These are phyloP conservation scores for Thymus quinquecostatus DNA, from an alignment of 257 asterid genomes.

Conservation along the genomic window DNA sequence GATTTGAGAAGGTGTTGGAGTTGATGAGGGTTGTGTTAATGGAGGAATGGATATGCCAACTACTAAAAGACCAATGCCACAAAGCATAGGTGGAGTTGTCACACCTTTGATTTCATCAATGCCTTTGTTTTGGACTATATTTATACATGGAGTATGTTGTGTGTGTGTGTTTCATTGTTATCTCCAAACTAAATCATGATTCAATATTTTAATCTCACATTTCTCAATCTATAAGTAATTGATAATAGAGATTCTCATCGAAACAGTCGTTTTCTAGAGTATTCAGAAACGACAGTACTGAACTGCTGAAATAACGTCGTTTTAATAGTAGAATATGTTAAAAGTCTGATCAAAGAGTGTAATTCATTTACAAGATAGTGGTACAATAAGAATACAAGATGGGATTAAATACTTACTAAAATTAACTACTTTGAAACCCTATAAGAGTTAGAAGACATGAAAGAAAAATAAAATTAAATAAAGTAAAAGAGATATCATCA, in stretches of 20 bases:
- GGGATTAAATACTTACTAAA: not conserved
- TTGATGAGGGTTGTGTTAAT: constrained; percentile 25
- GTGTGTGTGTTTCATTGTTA: constrained; percentile 28
- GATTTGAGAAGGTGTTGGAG: not conserved
- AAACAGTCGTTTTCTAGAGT: too few relatives aligned
- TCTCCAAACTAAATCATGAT: constrained; percentile 25
- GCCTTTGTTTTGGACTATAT: constrained; percentile 42
- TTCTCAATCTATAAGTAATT: not conserved
- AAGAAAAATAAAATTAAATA: not conserved
- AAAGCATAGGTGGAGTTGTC: constrained; percentile 41
- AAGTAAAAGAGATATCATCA: not conserved
- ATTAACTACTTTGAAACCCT: not conserved
- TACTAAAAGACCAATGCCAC: constrained; percentile 32
- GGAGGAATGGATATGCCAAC: constrained; percentile 43
- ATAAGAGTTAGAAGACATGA: constrained; percentile 18
- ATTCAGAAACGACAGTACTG: too few relatives aligned
- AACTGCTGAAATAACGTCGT: too few relatives aligned
- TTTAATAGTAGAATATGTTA: too few relatives aligned
- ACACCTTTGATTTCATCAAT: constrained; percentile 40
- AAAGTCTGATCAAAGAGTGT: too few relatives aligned
- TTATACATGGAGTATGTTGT: not conserved
- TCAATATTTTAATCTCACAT: constrained; percentile 2
- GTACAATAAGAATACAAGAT: not conserved
- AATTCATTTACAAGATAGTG: too few relatives aligned
- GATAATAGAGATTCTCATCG: too few relatives aligned